A percentile compares a stretch with the other conserved stretches of the same genome.
Evolutionary conservation across 805 yeast species (phyloP).

Genomic region (Starmerella lactis-condensi): DNA sequence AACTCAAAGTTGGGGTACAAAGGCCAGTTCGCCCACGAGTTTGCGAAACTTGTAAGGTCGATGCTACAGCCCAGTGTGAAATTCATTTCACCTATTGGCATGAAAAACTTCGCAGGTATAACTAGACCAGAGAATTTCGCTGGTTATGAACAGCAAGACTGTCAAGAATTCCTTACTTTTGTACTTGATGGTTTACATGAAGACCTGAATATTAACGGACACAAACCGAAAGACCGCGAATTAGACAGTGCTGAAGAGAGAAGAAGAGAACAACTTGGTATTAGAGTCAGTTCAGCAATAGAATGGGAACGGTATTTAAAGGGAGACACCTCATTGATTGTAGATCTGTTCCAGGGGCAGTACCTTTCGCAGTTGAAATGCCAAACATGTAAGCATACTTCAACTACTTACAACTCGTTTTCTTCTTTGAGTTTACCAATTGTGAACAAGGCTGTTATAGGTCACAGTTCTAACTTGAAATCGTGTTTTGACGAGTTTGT

Average conservation of each 20-base stretch:
- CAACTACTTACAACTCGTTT: conserved; percentile 74
- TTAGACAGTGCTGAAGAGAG: conserved; percentile 55
- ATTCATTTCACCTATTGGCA: conserved; percentile 40
- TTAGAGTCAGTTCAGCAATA: conserved; percentile 64
- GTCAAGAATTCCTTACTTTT: conserved; percentile 63
- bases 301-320: conserved; percentile 84
- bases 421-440: conserved; percentile 66
- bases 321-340: conserved; percentile 60
- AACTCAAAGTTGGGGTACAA: conserved; percentile 60
- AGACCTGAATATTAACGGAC: conserved; percentile 54
- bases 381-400: conserved; percentile 49
- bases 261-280: conserved; percentile 50
- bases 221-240: conserved; percentile 34
- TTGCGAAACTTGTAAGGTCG: conserved; percentile 39
- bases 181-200: conserved; percentile 64
- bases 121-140: conserved; percentile 41
- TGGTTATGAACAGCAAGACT: conserved; percentile 63
- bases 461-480: conserved; percentile 26
- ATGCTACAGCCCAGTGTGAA: conserved; percentile 23
- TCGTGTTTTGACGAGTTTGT: conserved; percentile 66
- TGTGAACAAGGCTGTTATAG: conserved; percentile 13
- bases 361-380: conserved; percentile 64
- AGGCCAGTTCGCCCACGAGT: conserved; percentile 56
- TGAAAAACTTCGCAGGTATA: conserved; percentile 51
- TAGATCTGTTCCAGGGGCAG: conserved; percentile 77